These are phyloP conservation scores for Abelmoschus esculentus DNA, from an alignment of 345 rosid species.

Conservation along the genomic window DNA sequence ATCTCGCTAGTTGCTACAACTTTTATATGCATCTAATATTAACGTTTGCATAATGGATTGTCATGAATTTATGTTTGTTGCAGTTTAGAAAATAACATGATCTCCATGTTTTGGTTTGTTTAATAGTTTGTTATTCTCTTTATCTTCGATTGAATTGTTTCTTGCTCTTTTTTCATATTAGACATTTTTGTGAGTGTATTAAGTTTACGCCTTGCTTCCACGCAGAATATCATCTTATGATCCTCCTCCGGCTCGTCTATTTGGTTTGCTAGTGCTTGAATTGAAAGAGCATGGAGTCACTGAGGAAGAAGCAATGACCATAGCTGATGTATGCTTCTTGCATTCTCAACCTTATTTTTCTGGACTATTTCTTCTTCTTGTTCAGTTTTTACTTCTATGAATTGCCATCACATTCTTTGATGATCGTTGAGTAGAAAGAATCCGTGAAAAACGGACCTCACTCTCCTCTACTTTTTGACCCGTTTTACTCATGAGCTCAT, in stretches of 20 bases:
- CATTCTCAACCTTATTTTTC: background rate
- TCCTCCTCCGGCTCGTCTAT: constrained; percentile 75
- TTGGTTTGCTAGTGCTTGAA: constrained; percentile 64
- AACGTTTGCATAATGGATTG: background rate
- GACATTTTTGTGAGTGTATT: background rate
- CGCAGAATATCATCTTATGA: constrained; percentile 51
- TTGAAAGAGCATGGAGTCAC: constrained; percentile 69
- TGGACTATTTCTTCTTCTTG: background rate
- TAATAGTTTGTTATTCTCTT: background rate
- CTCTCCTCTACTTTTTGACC: background rate
- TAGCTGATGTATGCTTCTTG: constrained; percentile 57
- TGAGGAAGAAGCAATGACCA: constrained; percentile 65
- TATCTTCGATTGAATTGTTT: background rate
- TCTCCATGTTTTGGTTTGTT: background rate
- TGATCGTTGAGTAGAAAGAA: constrained; percentile 1
- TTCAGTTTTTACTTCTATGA: background rate
- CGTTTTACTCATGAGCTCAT: background rate
- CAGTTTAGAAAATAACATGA: background rate
- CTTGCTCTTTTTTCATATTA: constrained; percentile 2
- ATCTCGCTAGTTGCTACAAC: background rate
- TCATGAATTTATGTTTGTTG: background rate
- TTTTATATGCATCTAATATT: background rate
- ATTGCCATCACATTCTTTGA: background rate
- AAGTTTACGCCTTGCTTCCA: constrained; percentile 15
- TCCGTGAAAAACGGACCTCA: background rate